A percentile compares a stretch with the other conserved stretches of the same genome.
Conservation (phyloP, 768 basidiomycete genomes). For the Gautieria morchelliformis region DNA sequence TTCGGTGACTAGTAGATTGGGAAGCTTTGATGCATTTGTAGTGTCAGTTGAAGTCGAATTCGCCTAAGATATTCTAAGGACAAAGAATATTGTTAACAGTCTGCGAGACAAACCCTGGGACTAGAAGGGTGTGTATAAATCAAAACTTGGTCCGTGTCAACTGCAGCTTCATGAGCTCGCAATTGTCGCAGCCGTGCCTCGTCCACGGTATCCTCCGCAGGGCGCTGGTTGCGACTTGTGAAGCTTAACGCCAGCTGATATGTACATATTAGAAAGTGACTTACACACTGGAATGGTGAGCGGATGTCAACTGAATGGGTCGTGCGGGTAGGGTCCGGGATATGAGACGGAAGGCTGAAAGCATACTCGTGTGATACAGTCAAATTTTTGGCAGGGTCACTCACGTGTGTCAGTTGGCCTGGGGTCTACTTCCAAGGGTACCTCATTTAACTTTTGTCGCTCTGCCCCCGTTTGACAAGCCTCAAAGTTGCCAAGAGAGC, state of each 20-base stretch:
- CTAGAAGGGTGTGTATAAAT: neutral
- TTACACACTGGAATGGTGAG: neutral
- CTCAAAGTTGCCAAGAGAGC: neutral
- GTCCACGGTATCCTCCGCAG: constrained; percentile 20
- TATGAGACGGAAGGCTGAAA: neutral
- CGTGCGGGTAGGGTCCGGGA: neutral
- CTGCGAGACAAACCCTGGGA: neutral
- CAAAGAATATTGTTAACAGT: neutral
- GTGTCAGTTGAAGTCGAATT: neutral
- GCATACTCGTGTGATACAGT: neutral
- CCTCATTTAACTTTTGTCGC: neutral
- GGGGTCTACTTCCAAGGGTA: neutral
- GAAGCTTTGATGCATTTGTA: neutral
- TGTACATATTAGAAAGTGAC: neutral
- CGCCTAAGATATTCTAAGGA: neutral
- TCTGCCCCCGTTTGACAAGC: neutral
- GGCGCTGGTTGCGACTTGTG: neutral
- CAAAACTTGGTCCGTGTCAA: constrained; percentile 19
- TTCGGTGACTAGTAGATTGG: neutral
- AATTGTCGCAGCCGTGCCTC: constrained; percentile 18
- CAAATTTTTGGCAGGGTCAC: neutral
- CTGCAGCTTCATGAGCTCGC: constrained; percentile 20
- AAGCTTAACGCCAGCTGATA: neutral
- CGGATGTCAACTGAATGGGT: neutral
- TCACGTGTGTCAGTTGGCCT: neutral